These are phyloP conservation scores for Yamadazyma phyllophila DNA, from an alignment of 805 yeast genomes.

Conservation along the genomic window DNA sequence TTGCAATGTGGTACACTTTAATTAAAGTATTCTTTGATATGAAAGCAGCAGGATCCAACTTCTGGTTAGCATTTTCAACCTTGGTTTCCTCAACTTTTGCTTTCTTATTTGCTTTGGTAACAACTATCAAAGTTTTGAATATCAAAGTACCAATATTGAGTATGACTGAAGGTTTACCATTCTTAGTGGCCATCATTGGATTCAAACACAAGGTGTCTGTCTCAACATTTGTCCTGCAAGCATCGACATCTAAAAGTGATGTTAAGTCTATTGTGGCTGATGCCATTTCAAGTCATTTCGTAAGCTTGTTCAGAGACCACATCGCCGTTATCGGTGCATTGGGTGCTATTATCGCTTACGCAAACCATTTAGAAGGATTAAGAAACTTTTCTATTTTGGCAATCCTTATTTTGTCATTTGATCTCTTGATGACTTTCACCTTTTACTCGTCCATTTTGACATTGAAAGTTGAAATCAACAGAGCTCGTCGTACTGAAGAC, in stretches of 20 bases:
- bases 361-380: slow-evolving; percentile 67
- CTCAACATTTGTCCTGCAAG: slow-evolving; percentile 56
- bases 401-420: slow-evolving; percentile 67
- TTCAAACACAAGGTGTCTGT: slow-evolving; percentile 80
- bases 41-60: slow-evolving; percentile 74
- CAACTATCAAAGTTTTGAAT: slow-evolving; percentile 55
- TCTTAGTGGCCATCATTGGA: slow-evolving; percentile 87
- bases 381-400: slow-evolving; percentile 77
- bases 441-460: slow-evolving; percentile 82
- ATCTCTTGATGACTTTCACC: slow-evolving; percentile 70
- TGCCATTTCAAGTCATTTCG: slow-evolving; percentile 42
- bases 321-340: slow-evolving; percentile 69
- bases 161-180: slow-evolving; percentile 89
- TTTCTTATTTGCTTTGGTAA: slow-evolving; percentile 68
- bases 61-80: slow-evolving; percentile 83
- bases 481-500: slow-evolving; percentile 77
- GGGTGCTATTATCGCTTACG: slow-evolving; percentile 60
- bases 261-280: slow-evolving; percentile 42
- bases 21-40: slow-evolving; percentile 71
- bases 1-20: slow-evolving; percentile 85
- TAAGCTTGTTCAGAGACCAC: slow-evolving; percentile 71
- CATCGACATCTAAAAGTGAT: slow-evolving; percentile 39
- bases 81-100: slow-evolving; percentile 79
- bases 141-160: slow-evolving; percentile 67
- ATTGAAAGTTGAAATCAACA: slow-evolving; percentile 81